phyloP scores from a whole-genome alignment of 306 rosid genomes.

The Cicer bijugum region DNA sequence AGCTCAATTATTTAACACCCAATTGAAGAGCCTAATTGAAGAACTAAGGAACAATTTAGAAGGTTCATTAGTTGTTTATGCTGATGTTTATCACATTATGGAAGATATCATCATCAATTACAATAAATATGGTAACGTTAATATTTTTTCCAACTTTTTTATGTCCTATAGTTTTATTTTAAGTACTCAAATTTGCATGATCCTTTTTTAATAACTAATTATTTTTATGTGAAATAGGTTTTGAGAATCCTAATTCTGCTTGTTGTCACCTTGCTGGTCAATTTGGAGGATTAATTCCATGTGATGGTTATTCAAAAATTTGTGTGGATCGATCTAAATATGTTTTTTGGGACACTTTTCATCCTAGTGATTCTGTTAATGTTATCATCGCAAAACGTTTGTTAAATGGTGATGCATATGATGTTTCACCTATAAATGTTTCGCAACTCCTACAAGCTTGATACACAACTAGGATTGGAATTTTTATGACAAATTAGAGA shows the following conservation, averaged over 20 bases:
- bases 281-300: conserved; percentile 69
- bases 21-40: conserved; percentile 55
- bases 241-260: conserved; percentile 57
- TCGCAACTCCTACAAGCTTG: conserved; percentile 50
- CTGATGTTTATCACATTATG: conserved; percentile 51
- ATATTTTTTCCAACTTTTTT: background rate
- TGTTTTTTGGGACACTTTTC: conserved; percentile 75
- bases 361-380: conserved; percentile 73
- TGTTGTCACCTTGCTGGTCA: conserved; percentile 68
- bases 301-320: conserved; percentile 56
- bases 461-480: conserved; percentile 1
- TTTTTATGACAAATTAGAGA: background rate
- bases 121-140: conserved; percentile 42
- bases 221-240: conserved; percentile 50
- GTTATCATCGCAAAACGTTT: conserved; percentile 55
- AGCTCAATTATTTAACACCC: conserved; percentile 58
- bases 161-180: background rate
- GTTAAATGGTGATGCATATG: conserved; percentile 52
- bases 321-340: conserved; percentile 64
- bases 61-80: conserved; percentile 63
- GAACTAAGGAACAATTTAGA: conserved; percentile 50
- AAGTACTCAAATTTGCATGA: background rate
- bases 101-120: conserved; percentile 37
- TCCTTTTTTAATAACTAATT: background rate
- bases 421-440: conserved; percentile 63